Base-by-base conservation (phyloP, 2,329 filamentous ascomycete species). In the Phialophora expanda region DNA sequence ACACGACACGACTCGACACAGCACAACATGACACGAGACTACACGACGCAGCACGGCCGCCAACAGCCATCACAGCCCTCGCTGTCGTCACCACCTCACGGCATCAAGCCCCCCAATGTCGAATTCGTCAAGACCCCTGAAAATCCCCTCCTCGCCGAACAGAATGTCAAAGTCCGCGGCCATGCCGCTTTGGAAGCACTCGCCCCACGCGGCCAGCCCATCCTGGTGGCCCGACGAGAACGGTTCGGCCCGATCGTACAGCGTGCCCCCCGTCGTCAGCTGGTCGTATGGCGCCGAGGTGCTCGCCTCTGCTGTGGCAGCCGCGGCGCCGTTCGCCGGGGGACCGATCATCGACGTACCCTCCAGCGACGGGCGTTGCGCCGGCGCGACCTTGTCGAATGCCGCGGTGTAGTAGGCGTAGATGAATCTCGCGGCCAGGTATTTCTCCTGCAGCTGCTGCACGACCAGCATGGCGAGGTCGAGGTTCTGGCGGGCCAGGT, bases 401-500 rank as follows among this genome's bases (percentile, higher is more conserved):
- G 62, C 62, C 22, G 62, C 56, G 12, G 56, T 60, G 26, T 64
- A 64, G 50, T 64, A 64, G 14, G 62, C 62, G 6, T 55, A 64
- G 22, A 64, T 55, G 34, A 64, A 64, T 17, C 62, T 50, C 8
- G 62, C 62, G 6, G 62, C 56, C 24, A 60, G 26, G 50, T 64
- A 64, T 28, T 60, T 64, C 46, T 64, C 55, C 38, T 64, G 62
- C 9, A 64, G 41, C 38, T 64, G 54, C 24, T 59, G 46, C 5
- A 64, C 55, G n/a, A 64, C 56, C 12, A 64, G 62, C 55, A 64
- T 59, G 26, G 38, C 48, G 48, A 64, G 62, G 32, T 64, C 62
- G 32, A 64, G 55, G n/a, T 64, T 64, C 20, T 64, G 62, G 50
- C 55, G 54, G n/a, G 62, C 62, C 1, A 64, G 62, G 48, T 64